Conservation (phyloP, 2,329 filamentous ascomycete genomes). For the Alternaria sp. region DNA sequence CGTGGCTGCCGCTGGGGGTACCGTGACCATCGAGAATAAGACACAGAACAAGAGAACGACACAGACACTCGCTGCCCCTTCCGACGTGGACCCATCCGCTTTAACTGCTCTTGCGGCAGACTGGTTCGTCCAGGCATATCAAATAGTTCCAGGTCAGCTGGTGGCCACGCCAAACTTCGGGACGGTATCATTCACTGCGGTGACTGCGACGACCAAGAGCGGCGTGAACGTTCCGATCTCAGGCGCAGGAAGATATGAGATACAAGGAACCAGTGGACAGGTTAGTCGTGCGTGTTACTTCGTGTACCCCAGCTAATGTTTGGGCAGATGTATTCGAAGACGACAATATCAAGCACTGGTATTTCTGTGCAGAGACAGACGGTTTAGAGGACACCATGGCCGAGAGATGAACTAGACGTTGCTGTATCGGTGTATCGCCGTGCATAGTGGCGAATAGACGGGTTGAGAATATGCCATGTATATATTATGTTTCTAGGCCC, state of each 20-base stretch:
- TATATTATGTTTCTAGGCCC: not conserved
- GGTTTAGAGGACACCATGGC: not conserved
- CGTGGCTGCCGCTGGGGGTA: constrained; percentile 22
- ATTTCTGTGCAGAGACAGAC: constrained; percentile 24
- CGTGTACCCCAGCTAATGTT: constrained; percentile 1
- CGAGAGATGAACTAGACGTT: not conserved
- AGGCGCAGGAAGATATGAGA: constrained; percentile 33
- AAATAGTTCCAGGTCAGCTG: constrained; percentile 31
- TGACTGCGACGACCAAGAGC: constrained; percentile 28
- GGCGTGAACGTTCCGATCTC: constrained; percentile 27
- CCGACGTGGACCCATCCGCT: constrained; percentile 16
- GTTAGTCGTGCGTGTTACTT: constrained; percentile 8
- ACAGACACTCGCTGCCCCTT: constrained; percentile 27
- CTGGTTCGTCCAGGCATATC: constrained; percentile 40
- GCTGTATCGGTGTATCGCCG: not conserved
- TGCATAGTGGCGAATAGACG: not conserved
- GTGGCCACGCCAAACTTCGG: constrained; percentile 31
- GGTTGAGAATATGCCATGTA: not conserved
- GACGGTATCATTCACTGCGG: constrained; percentile 31
- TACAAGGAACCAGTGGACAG: constrained; percentile 39
- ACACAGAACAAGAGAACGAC: constrained; percentile 32
- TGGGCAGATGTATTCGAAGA: constrained; percentile 32
- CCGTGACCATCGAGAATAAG: constrained; percentile 37
- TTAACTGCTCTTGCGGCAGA: constrained; percentile 32
- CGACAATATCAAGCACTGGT: constrained; percentile 27